These are phyloP conservation scores for Auriculariales sp. DNA, from an alignment of 768 basidiomycete genomes.

Conservation along the genomic window DNA sequence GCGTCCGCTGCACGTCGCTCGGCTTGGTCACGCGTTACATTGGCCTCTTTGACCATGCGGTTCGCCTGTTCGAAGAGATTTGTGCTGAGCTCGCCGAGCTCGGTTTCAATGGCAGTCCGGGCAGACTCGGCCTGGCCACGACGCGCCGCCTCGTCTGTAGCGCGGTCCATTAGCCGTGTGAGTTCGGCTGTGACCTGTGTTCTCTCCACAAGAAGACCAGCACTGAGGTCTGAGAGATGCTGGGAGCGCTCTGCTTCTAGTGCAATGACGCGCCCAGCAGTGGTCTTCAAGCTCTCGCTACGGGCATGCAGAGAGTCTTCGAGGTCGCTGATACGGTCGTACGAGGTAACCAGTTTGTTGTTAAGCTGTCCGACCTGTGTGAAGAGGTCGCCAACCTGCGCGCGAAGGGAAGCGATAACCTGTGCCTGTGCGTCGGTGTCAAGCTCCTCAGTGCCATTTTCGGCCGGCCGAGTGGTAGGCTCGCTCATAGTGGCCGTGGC, in stretches of 20 bases:
- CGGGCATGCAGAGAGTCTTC: slow-evolving; percentile 76
- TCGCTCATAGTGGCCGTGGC: no score
- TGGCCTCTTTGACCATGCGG: slow-evolving; percentile 93
- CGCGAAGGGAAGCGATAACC: slow-evolving; percentile 66
- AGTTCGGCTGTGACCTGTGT: slow-evolving; percentile 83
- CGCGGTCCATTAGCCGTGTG: slow-evolving; percentile 82
- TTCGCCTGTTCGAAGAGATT: slow-evolving; percentile 86
- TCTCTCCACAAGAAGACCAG: slow-evolving; percentile 84
- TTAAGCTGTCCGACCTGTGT: slow-evolving; percentile 87
- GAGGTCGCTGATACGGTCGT: slow-evolving; percentile 82
- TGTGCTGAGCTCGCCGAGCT: slow-evolving; percentile 88
- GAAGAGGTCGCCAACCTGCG: slow-evolving; percentile 74
- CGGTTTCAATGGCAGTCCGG: slow-evolving; percentile 72
- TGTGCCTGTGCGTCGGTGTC: slow-evolving; percentile 55
- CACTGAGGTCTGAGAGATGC: slow-evolving; percentile 81
- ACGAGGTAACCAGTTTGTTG: slow-evolving; percentile 80
- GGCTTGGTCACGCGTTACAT: slow-evolving; percentile 39
- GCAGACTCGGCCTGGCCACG: slow-evolving; percentile 85
- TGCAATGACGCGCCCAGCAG: slow-evolving; percentile 54
- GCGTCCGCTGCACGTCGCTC: slow-evolving; percentile 64
- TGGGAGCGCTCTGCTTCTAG: slow-evolving; percentile 76
- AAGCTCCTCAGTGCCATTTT: no score
- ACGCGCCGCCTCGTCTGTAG: slow-evolving; percentile 87
- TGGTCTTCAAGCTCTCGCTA: slow-evolving; percentile 39
- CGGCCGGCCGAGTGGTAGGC: no score